Percentiles rank a stretch among this genome's conserved stretches.
These are phyloP conservation scores for Micromonas pusilla DNA, from an alignment of 139 green algal species.

Conservation along the genomic window DNA sequence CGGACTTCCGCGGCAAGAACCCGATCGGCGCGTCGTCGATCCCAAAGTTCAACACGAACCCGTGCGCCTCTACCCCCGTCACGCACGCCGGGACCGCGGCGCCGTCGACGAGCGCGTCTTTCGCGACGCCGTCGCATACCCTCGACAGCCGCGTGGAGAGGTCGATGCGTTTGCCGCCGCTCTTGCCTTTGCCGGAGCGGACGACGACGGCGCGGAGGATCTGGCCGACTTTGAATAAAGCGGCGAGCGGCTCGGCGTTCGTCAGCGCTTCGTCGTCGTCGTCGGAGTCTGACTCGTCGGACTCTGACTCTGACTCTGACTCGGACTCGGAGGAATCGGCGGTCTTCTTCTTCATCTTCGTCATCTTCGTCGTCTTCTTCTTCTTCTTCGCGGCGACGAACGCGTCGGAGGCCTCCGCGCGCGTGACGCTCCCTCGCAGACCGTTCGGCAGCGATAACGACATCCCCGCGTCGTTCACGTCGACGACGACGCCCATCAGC, in stretches of 20 bases:
- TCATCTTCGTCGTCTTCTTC: slow-evolving; percentile 2
- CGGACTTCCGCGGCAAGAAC: slow-evolving; percentile 11
- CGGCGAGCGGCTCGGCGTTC: slow-evolving; percentile 26
- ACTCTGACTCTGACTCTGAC: too few relatives aligned
- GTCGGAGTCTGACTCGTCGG: background rate
- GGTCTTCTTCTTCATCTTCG: background rate
- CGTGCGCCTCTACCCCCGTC: slow-evolving; percentile 79
- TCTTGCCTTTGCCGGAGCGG: slow-evolving; percentile 26
- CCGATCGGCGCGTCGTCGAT: background rate
- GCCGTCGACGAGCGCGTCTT: slow-evolving; percentile 21
- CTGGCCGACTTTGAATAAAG: slow-evolving; percentile 64
- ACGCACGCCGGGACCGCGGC: slow-evolving; percentile 59
- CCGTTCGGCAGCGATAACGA: slow-evolving; percentile 72
- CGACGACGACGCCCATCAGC: slow-evolving; percentile 65
- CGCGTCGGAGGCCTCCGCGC: slow-evolving; percentile 58
- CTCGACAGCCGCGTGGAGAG: slow-evolving; percentile 46
- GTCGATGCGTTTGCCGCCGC: slow-evolving; percentile 47
- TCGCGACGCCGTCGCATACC: slow-evolving; percentile 38
- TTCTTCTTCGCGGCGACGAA: slow-evolving; percentile 32
- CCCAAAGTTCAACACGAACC: slow-evolving; percentile 72
- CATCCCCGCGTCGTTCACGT: slow-evolving; percentile 57
- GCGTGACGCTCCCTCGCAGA: slow-evolving; percentile 54
- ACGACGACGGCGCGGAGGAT: slow-evolving; percentile 60
- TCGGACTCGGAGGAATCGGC: background rate
- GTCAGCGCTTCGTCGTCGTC: slow-evolving; percentile 7